phyloP scores from a whole-genome alignment of 2,329 filamentous ascomycete species.

The Neofusicoccum laricinum region DNA sequence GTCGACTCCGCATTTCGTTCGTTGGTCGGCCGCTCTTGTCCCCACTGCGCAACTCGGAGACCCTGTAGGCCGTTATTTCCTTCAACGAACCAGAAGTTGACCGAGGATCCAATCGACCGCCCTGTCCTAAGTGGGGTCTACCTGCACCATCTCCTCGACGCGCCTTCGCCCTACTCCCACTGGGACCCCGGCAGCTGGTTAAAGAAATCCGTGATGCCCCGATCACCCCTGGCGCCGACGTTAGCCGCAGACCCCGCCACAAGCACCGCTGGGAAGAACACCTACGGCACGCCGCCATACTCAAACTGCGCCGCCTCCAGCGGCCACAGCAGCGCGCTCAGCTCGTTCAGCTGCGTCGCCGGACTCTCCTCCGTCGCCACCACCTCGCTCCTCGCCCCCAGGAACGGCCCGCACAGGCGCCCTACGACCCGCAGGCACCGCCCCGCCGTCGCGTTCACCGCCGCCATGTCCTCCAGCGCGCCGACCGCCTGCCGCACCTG shows the following conservation, averaged over 20 bases:
- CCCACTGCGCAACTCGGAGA: no score
- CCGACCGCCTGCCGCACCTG: constrained; percentile 41
- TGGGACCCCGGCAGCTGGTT: constrained; percentile 9
- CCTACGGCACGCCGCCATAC: not conserved
- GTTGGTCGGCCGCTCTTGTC: no score
- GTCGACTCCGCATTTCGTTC: no score
- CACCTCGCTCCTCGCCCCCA: not conserved
- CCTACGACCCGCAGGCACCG: constrained; percentile 43
- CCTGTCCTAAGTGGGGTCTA: no score
- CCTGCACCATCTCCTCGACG: no score
- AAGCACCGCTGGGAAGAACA: no score
- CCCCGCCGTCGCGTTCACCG: constrained; percentile 40
- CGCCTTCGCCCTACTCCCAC: constrained; percentile 7
- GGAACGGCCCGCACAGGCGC: constrained; percentile 38
- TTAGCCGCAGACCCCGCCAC: no score
- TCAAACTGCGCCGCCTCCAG: constrained; percentile 12
- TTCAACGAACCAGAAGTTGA: no score
- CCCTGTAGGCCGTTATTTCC: no score
- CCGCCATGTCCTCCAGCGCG: constrained; percentile 37
- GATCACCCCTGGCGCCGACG: not conserved
- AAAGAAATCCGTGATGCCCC: not conserved
- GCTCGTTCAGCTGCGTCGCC: constrained; percentile 21
- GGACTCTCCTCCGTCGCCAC: constrained; percentile 18
- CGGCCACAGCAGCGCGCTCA: constrained; percentile 22
- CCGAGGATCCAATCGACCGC: no score